A percentile compares a stretch with the other conserved stretches of the same genome.
Evolutionary conservation across 352 stramenopile species (phyloP).

Genomic region (Blastocystis sp.): DNA sequence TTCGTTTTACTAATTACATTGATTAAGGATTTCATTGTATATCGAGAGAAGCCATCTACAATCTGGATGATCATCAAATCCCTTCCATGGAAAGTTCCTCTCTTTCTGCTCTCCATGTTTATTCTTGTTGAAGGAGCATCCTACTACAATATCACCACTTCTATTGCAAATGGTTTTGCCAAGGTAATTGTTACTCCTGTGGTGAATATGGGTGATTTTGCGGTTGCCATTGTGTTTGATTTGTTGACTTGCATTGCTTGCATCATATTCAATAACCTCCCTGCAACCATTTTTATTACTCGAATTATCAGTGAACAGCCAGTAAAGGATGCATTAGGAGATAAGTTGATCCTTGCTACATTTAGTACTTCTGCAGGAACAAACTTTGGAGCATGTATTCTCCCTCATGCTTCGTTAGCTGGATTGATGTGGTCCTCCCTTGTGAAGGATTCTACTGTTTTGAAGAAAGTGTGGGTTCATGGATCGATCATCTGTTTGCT

Average conservation of each 20-base stretch:
- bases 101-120: slow-evolving; percentile 61
- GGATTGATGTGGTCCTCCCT: slow-evolving; percentile 58
- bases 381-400: slow-evolving; percentile 61
- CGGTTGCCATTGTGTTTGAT: slow-evolving; percentile 31
- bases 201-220: background rate
- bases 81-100: slow-evolving; percentile 53
- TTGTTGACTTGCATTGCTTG: slow-evolving; percentile 50
- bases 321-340: slow-evolving; percentile 13
- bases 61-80: slow-evolving; percentile 15
- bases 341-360: background rate
- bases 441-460: background rate
- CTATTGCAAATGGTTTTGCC: slow-evolving; percentile 16
- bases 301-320: slow-evolving; percentile 47
- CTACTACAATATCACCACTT: slow-evolving; percentile 33
- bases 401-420: slow-evolving; percentile 32
- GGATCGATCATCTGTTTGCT: slow-evolving; percentile 29
- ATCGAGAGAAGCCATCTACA: background rate
- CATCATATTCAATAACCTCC: slow-evolving; percentile 59
- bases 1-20: slow-evolving; percentile 52
- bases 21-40: slow-evolving; percentile 55
- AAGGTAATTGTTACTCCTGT: background rate
- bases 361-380: slow-evolving; percentile 53
- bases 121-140: slow-evolving; percentile 42
- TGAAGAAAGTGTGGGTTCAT: slow-evolving; percentile 54
- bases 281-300: slow-evolving; percentile 52